Base-by-base conservation (phyloP, 1,284 basidiomycete species). In the Moesziomyces sp. region DNA sequence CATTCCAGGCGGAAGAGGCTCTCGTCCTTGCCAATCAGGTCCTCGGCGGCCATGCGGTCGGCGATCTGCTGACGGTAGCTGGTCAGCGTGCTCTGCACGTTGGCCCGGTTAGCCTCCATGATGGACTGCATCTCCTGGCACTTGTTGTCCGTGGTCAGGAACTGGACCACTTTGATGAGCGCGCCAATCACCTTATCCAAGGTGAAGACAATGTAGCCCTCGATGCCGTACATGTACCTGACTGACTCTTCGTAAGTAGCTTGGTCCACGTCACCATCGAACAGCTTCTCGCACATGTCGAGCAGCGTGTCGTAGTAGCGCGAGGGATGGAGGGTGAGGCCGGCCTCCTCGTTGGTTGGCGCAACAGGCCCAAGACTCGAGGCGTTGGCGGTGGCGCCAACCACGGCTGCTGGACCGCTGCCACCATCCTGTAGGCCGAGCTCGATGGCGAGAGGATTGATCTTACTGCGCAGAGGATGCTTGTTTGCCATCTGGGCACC, bases 191-290 rank as follows among this genome's bases (percentile, higher is more conserved):
- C 88, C 84, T 96, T 94, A 86, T 97, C 94, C n/a, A 97, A 86
- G 0, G 94, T 97, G 83, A 96, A 97, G 80, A 93, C 89, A 80
- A 91, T 91, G 84, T 93, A 96, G 77, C 94, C 94, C 87, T 94
- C 92, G 74, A 91, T 95, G 35, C 94, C 93, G 86, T 96, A 98
- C 88, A 99, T 95, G 89, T 93, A 93, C 64, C 97, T 87, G 88
- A 97, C 90, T 78, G 93, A 92, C 84, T 99, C 96, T 84, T 99
- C 97, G 81, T 94, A 98, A 19, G 90, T 90, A 30, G 88, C 86
- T 80, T 91, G 92, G 85, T 98, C 96, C 69, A 98, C 88, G 81
- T 98, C 94, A 66, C 89, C 91, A 79, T 94, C 93, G 81, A 98
- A 98, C 51, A 97, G 85, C 86, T 93, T 93, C 85, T 97, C 94